Base-by-base conservation (phyloP, 1,284 basidiomycete genomes). In the Ceratobasidium sp. region DNA sequence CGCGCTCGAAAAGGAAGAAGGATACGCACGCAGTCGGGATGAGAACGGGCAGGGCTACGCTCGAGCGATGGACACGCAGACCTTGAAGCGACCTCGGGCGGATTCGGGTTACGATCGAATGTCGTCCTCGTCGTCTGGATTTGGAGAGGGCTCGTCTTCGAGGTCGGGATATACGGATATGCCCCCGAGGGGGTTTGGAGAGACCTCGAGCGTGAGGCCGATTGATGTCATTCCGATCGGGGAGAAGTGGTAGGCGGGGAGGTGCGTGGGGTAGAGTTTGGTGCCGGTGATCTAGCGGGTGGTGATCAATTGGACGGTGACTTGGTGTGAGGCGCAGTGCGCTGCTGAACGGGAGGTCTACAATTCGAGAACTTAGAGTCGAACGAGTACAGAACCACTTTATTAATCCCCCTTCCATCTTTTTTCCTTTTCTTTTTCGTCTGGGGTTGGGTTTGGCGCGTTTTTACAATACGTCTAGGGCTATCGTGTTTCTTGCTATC, bases 191-290 rank as follows among this genome's bases (percentile, higher is more conserved):
- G 44, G 11, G n/a, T 26, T 26, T 26, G 47, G 47, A 5, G 7
- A 50, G 32, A 35, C 8, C 16, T 35, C 55, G 13, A 52, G 52
- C 52, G 16, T 55, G 26, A 16, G 67, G 16, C 67, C 52, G 9
- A 70, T 70, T 35, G 49, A 70, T 46, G 67, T 70, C 38, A 58
- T 70, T 63, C 61, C 44, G 4, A 63, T 63, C 16, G 52, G 55
- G 13, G 46, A 50, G 43, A 49, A 63, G 43, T 50, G 61, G 43
- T 63, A 46, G 38, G 47, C 18, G 18, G 16, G 5, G n/a, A n/a
- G n/a, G n/a, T n/a, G n/a, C n/a, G n/a, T n/a, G n/a, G n/a, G n/a
- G n/a, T n/a, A n/a, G n/a, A n/a, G n/a, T n/a, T n/a, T n/a, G n/a
- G n/a, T n/a, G n/a, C n/a, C n/a, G n/a, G n/a, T n/a, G n/a, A n/a